Evolutionary conservation across 73 alveolate species (phyloP), one percentile per base, ranked within the genome.

Genomic region (Diophrys sp.): DNA sequence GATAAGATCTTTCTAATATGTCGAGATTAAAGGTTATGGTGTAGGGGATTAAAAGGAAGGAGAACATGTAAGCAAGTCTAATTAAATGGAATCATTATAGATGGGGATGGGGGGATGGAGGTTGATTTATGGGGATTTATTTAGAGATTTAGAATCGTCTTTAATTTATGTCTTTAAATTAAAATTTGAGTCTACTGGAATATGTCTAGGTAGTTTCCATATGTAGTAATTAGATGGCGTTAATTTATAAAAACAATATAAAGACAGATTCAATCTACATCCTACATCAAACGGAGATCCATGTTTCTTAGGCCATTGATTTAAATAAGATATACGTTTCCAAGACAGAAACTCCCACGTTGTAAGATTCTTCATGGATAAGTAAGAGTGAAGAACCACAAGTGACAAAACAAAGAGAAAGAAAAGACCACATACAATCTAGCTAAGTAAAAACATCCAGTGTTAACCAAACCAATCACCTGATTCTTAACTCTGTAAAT

Each of bases 211-310:
- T 71, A 77, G 29, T 25, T 33, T 67, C 85, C 85, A 77, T 8
- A 18, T 30, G 14, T 24, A 54, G 68, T 32, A 54, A 29, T 83
- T 88, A 14, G 78, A 62, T 54, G 72, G 67, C 32, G 83, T 79
- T 54, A 62, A 80, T 67, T 87, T 73, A 70, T 70, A 80, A 73
- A 5, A 44, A 44, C 62, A 44, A 44, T 87, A 89, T 66, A 66
- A 31, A 11, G 57, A 29, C 0, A 57, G 26, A 31, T 77, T 77
- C 24, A 8, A 27, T 1, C 23, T 11, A 14, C n/a, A 33, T 77
- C 79, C 91, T 81, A 33, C 71, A 81, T 85, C 97, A 66, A 86
- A 86, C 0, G 93, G 93, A 33, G 87, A 73, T n/a, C 93, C 93
- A 44, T 73, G 67, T 70, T 80, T 86, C 54, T 66, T 80, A n/a